Conservation (phyloP, 2,329 filamentous ascomycete species). For the Talaromyces amestolkiae region DNA sequence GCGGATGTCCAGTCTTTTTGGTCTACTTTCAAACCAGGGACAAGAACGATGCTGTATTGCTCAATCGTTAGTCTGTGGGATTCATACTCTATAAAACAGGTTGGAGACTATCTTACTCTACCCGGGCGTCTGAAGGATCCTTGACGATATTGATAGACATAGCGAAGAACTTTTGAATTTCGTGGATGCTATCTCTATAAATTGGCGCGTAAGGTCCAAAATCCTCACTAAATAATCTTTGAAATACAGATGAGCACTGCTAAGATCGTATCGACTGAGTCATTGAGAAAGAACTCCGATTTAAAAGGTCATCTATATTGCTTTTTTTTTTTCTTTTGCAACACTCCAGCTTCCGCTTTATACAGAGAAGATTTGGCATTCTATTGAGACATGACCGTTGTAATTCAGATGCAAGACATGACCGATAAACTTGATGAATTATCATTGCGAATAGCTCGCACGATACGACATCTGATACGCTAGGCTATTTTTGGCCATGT, state of each 20-base stretch:
- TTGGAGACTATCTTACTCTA: not conserved
- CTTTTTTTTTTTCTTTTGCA: not conserved
- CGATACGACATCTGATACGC: not conserved
- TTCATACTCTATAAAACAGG: too few species aligned
- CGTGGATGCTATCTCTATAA: not conserved
- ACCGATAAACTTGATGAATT: not conserved
- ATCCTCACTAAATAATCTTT: too few species aligned
- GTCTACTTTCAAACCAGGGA: not conserved
- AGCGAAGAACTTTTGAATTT: not conserved
- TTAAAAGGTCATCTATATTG: too few species aligned
- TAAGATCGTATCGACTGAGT: too few species aligned
- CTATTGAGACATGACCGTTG: too few species aligned
- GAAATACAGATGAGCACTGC: too few species aligned
- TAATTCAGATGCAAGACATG: not conserved
- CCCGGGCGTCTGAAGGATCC: not conserved
- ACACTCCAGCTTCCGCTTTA: not conserved
- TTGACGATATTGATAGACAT: constrained; percentile 7
- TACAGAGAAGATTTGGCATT: not conserved
- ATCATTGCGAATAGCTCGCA: not conserved
- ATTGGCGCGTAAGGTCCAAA: too few species aligned
- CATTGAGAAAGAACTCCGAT: too few species aligned
- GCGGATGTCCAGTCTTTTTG: constrained; percentile 4
- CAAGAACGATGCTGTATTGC: not conserved
- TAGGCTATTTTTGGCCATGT: not conserved
- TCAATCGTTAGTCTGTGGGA: not conserved